Evolutionary conservation across 1,284 basidiomycete species (phyloP), one percentile per base, ranked within the genome.

Genomic region (Apiotrichum brassicae): DNA sequence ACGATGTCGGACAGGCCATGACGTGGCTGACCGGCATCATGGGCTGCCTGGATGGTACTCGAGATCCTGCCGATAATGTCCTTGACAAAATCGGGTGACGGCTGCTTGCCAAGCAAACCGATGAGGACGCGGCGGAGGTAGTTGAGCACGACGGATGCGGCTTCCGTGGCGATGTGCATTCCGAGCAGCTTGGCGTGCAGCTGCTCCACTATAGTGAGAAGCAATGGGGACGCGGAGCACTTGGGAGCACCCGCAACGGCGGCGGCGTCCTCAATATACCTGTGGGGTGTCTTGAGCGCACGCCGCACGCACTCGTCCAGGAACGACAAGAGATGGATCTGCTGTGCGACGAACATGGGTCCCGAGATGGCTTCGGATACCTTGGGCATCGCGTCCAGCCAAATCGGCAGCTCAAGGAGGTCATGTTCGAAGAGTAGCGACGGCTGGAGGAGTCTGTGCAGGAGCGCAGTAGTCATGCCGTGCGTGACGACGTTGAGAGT

Each of bases 361-460:
- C 78, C 81, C 49, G 83, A 80, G 0, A 54, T 55, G 0, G 76
- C 77, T 0, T 79, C 57, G 74, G 70, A 14, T 70, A 73, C 43
- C 60, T 73, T 54, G 13, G 66, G 68, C 16, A 68, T 58, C 16
- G 82, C 79, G 3, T 76, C 71, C 5, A 95, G 76, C 92, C 91
- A 95, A 4, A 86, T 75, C 0, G 77, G 68, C 3, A 88, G 77
- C 65, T 95, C 91, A 19, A 78, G 72, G 0, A 78, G 74, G 56
- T 87, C 84, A 61, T 90, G 86, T 59, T 90, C 85, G 72, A 94
- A 95, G 25, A 94, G 66, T 3, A 90, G 78, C 44, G 84, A 87
- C 6, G 78, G 72, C 0, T 80, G 76, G 1, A 97, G 79, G 22
- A 85, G 69, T 41, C 80, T 79, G 2, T 76, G 71, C 0, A 91